Evolutionary conservation across 148 eudicot genomes (phyloP), one percentile per base, ranked within the genome.

Genomic region (Diospyros lotus): DNA sequence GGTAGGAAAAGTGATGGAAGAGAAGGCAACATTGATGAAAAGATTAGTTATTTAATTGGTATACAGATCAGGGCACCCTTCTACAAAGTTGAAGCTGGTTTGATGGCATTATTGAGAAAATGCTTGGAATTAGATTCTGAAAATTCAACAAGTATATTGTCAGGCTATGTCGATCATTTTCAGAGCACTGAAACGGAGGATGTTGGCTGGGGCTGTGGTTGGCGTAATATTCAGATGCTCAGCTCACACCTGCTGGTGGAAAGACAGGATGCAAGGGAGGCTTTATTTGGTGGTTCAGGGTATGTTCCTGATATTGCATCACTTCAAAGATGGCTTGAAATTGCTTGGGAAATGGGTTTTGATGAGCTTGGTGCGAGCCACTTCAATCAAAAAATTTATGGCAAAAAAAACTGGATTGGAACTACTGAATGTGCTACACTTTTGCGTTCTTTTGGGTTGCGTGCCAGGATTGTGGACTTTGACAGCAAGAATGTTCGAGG

Each of bases 141-240:
- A 14, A 75, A 87, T 68, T 82, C 88, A 1, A 79, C 73, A 4
- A 85, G 84, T 77, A 61, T 95, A 39, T 60, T 95, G n/a, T 90
- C 91, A 58, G 97, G 99, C 5, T 83, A 87, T 78, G 86, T 95
- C 67, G 99, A 94, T 81, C 99, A 95, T 85, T 89, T 84, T 69
- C 89, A 88, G 75, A 89, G 92, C 79, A 69, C 53, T n/a, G 75
- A 44, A 41, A 80, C 88, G 38, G 90, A 86, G 82, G 98, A 89
- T 78, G 69, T 69, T 72, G 96, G 97, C 18, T 95, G 98, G 98
- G 97, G 97, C 51, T 95, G 98, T 80, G 98, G 98, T 15, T 95
- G 98, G 98, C 93, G 97, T 68, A 95, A 95, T 80, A 92, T 95
- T 67, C 99, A 95, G 72, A 95, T 95, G 90, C 81, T 89, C 73